Percentiles rank a stretch among this genome's conserved stretches.
phyloP scores from a whole-genome alignment of 176 grass and related monocot species.

The Oryza australiensis region DNA sequence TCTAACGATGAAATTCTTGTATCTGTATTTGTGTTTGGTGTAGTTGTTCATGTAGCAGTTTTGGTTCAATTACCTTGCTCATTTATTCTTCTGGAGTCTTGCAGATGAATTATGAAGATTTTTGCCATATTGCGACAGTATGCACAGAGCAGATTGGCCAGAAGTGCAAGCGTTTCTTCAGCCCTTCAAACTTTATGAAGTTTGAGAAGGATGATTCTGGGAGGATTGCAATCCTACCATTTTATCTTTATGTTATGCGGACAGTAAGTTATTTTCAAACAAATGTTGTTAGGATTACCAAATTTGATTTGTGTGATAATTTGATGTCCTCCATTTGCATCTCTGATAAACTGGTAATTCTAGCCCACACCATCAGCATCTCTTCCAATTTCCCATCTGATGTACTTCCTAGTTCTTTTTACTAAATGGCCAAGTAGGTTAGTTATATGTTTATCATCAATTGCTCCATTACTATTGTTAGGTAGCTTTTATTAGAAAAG shows the following conservation, averaged over 20 bases:
- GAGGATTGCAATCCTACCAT: constrained; percentile 97
- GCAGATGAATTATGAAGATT: constrained; percentile 99
- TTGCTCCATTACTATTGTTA: neutral
- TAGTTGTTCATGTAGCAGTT: neutral
- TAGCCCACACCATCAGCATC: neutral
- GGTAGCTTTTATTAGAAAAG: constrained; percentile 1
- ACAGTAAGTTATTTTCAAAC: constrained; percentile 63
- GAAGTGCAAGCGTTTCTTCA: constrained; percentile 96
- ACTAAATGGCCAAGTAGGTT: neutral
- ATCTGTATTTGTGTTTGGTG: constrained; percentile 12
- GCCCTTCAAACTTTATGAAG: constrained; percentile 99
- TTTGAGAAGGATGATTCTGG: constrained; percentile 99
- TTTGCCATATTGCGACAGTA: constrained; percentile 95
- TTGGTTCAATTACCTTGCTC: constrained; percentile 4
- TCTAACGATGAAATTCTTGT: neutral
- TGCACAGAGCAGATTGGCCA: constrained; percentile 98
- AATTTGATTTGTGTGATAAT: constrained; percentile 13
- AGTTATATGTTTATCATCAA: neutral
- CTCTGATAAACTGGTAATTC: neutral
- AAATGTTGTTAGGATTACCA: neutral
- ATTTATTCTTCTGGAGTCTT: constrained; percentile 20
- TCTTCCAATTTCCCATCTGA: neutral
- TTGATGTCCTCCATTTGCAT: neutral
- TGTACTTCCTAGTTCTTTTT: neutral
- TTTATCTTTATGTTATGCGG: constrained; percentile 99